Evolutionary conservation across 2,329 filamentous ascomycete genomes (phyloP).

Genomic region (Cercospora sp.): DNA sequence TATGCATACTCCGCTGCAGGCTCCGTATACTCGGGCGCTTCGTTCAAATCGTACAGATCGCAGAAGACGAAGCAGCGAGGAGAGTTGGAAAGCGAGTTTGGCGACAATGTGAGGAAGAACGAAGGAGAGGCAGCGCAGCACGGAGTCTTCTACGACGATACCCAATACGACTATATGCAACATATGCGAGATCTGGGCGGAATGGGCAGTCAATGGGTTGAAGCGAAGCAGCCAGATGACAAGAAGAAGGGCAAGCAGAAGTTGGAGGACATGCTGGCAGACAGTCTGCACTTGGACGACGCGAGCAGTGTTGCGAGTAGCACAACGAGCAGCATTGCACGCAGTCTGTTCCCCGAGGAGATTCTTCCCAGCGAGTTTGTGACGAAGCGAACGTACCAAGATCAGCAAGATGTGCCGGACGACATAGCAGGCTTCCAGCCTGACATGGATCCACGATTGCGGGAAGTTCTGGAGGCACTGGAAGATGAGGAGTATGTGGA

Average conservation of each 20-base stretch:
- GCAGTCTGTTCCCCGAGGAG: constrained; percentile 65
- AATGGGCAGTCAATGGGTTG: constrained; percentile 73
- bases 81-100: constrained; percentile 75
- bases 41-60: constrained; percentile 34
- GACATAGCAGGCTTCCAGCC: constrained; percentile 91
- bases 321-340: constrained; percentile 40
- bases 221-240: constrained; percentile 57
- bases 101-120: constrained; percentile 72
- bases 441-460: constrained; percentile 91
- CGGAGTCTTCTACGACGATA: constrained; percentile 93
- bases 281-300: constrained; percentile 52
- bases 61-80: constrained; percentile 51
- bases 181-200: constrained; percentile 81
- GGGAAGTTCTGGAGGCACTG: constrained; percentile 87
- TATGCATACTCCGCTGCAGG: constrained; percentile 32
- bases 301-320: constrained; percentile 47
- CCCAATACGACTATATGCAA: constrained; percentile 98
- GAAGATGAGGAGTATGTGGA: constrained; percentile 96
- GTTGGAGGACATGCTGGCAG: constrained; percentile 74
- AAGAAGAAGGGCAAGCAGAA: constrained; percentile 69
- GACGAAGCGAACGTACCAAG: constrained; percentile 76
- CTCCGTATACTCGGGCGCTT: constrained; percentile 39
- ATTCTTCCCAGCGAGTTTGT: constrained; percentile 79
- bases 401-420: constrained; percentile 90
- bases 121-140: constrained; percentile 95